These are phyloP conservation scores for Periglandula ipomoeae DNA, from an alignment of 2,329 filamentous ascomycete genomes.

Conservation along the genomic window DNA sequence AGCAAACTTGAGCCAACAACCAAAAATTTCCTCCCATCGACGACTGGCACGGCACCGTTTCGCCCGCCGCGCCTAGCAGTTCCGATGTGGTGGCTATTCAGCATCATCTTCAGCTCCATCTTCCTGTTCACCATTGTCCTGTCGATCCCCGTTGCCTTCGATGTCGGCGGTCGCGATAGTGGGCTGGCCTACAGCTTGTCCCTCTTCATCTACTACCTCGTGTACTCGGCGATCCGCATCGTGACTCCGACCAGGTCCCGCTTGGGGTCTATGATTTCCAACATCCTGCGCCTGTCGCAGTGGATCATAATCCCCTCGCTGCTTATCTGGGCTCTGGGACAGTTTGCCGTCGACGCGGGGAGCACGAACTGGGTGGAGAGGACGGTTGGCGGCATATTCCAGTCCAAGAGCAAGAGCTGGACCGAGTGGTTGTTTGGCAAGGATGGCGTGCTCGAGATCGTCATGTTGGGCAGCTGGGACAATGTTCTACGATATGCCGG, in stretches of 20 bases:
- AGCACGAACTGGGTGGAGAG: slow-evolving; percentile 71
- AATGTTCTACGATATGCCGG: slow-evolving; percentile 81
- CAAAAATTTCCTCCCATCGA: slow-evolving; percentile 1
- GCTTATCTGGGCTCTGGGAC: slow-evolving; percentile 90
- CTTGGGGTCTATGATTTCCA: slow-evolving; percentile 62
- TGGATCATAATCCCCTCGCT: slow-evolving; percentile 79
- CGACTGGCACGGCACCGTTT: slow-evolving; percentile 9
- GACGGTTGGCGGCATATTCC: slow-evolving; percentile 60
- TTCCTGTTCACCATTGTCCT: slow-evolving; percentile 91
- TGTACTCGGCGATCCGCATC: slow-evolving; percentile 73
- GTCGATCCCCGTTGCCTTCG: slow-evolving; percentile 93
- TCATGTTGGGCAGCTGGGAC: slow-evolving; percentile 82
- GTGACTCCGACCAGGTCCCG: slow-evolving; percentile 70
- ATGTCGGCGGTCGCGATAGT: slow-evolving; percentile 91
- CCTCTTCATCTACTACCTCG: slow-evolving; percentile 82
- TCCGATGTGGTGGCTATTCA: slow-evolving; percentile 75
- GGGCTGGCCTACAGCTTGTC: slow-evolving; percentile 89
- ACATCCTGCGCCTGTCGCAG: slow-evolving; percentile 65
- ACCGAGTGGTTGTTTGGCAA: slow-evolving; percentile 84
- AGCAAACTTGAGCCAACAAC: neutral
- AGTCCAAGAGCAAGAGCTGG: slow-evolving; percentile 55
- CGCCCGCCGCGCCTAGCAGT: slow-evolving; percentile 21
- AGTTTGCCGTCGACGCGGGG: slow-evolving; percentile 86
- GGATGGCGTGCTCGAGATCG: slow-evolving; percentile 69
- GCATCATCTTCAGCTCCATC: slow-evolving; percentile 66